Conservation (phyloP, 148 eudicot species). For the Heliamphora exappendiculata region DNA sequence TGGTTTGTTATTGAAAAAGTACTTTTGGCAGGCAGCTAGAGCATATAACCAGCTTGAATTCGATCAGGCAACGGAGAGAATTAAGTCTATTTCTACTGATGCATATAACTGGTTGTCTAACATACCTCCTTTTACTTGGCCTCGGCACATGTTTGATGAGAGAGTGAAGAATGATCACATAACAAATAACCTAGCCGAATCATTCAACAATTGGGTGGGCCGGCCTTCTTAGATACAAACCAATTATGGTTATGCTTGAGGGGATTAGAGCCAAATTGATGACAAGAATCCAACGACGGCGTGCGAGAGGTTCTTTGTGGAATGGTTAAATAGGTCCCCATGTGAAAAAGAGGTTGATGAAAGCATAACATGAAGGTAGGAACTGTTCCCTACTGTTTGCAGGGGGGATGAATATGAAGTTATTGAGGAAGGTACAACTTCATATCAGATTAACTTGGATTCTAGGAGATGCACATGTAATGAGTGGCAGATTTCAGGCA, state of each 20-base stretch:
- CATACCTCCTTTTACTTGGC: not conserved
- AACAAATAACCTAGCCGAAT: not conserved
- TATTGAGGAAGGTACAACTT: not conserved
- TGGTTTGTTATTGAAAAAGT: not conserved
- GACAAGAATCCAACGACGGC: not conserved
- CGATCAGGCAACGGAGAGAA: not conserved
- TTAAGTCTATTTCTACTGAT: not conserved
- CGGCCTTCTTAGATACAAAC: not conserved
- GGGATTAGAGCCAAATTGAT: not conserved
- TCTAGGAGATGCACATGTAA: not conserved
- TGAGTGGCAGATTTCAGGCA: not conserved
- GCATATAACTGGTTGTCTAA: not conserved
- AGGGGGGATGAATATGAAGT: not conserved
- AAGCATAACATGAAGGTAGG: not conserved
- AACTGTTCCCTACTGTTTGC: not conserved
- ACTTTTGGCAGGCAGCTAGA: not conserved
- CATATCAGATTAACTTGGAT: not conserved
- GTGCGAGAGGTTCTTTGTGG: no score
- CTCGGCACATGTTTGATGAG: not conserved
- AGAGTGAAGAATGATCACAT: not conserved
- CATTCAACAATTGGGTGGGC: not conserved
- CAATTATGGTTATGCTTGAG: not conserved
- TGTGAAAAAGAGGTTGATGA: not conserved
- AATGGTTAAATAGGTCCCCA: not conserved
- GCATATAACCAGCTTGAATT: not conserved